Conservation (phyloP, 805 yeast genomes). For the Yamadazyma endophytica region DNA sequence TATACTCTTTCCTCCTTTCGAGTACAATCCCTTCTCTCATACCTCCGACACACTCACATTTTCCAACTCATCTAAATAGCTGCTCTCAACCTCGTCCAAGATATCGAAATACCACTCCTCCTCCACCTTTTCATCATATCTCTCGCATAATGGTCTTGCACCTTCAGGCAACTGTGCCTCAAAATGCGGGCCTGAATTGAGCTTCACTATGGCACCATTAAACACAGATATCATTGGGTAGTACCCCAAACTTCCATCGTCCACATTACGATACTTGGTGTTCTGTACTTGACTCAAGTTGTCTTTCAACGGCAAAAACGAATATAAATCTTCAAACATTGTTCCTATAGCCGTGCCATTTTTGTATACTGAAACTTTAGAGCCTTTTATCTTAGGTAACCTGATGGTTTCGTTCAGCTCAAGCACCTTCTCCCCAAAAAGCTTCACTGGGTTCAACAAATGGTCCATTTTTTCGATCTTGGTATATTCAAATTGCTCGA, state of each 20-base stretch:
- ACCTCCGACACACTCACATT: too few relatives aligned
- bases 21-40: too few relatives aligned
- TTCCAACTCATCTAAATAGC: slow-evolving; percentile 45
- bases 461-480: slow-evolving; percentile 70
- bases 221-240: slow-evolving; percentile 87
- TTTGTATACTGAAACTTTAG: slow-evolving; percentile 65
- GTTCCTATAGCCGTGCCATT: slow-evolving; percentile 70
- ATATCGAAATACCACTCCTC: slow-evolving; percentile 84
- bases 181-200: slow-evolving; percentile 68
- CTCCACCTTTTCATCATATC: slow-evolving; percentile 66
- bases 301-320: slow-evolving; percentile 68
- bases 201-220: slow-evolving; percentile 68
- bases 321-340: slow-evolving; percentile 63
- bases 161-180: slow-evolving; percentile 38
- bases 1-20: too few relatives aligned
- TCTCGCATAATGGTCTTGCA: slow-evolving; percentile 43
- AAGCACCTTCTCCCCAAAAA: slow-evolving; percentile 65
- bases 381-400: slow-evolving; percentile 47
- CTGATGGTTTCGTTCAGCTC: slow-evolving; percentile 13
- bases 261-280: slow-evolving; percentile 41
- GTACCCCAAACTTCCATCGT: slow-evolving; percentile 87
- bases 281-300: slow-evolving; percentile 45
- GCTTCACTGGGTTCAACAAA: slow-evolving; percentile 64
- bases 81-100: slow-evolving; percentile 76
- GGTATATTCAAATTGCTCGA: slow-evolving; percentile 81